Conservation (phyloP, 257 asterid genomes). For the Paraleonurus japonicus region DNA sequence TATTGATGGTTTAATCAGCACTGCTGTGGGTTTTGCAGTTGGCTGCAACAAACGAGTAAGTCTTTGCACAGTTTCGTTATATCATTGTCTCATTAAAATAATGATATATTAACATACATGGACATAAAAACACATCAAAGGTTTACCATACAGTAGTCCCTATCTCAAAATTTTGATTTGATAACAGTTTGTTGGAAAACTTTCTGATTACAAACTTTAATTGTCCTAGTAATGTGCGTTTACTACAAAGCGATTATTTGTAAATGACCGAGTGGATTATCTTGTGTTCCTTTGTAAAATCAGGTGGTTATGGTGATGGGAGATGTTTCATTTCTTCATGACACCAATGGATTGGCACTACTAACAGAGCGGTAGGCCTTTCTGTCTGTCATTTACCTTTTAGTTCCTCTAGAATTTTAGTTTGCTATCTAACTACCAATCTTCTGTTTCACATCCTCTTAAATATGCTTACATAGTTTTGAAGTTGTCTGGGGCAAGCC, state of each 20-base stretch:
- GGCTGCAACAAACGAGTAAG: conserved; percentile 96
- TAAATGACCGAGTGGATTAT: background rate
- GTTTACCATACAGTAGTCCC: background rate
- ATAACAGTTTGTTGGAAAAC: background rate
- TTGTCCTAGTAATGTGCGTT: background rate
- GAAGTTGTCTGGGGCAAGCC: background rate
- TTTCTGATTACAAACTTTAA: background rate
- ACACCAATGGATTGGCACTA: conserved; percentile 86
- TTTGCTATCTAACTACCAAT: conserved; percentile 6
- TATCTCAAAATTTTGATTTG: background rate
- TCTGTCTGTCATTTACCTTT: conserved; percentile 6
- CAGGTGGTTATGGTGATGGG: conserved; percentile 82
- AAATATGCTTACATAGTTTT: background rate
- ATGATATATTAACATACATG: background rate
- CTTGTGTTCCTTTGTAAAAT: conserved; percentile 4
- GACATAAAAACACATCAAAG: background rate
- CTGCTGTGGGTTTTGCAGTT: conserved; percentile 87
- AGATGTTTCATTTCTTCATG: conserved; percentile 92
- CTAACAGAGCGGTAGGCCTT: conserved; percentile 58
- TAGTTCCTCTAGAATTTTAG: background rate
- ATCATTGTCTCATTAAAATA: background rate
- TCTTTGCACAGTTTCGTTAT: background rate
- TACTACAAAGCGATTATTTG: background rate
- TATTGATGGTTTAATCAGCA: conserved; percentile 92
- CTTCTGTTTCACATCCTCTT: conserved; percentile 13